Evolutionary conservation across 441 rosid genomes (phyloP).

Genomic region (Flueggea neowawraea): DNA sequence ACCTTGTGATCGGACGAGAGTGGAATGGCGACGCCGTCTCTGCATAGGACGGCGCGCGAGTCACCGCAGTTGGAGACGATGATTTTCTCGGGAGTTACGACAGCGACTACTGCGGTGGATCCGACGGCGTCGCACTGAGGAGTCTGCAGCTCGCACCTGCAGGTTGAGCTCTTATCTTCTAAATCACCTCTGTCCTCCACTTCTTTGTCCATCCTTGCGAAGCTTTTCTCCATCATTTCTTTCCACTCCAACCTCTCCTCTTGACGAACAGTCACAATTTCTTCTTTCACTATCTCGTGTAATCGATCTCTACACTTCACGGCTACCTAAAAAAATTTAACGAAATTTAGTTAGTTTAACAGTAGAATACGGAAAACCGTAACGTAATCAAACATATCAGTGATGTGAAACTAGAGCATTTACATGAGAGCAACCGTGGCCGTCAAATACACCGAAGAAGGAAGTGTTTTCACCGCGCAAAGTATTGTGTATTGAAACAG

Average conservation of each 20-base stretch:
- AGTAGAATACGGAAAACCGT: no score
- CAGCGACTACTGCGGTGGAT: conserved; percentile 83
- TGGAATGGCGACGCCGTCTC: conserved; percentile 65
- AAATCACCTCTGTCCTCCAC: conserved; percentile 32
- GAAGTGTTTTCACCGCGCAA: conserved; percentile 17
- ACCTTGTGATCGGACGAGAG: conserved; percentile 92
- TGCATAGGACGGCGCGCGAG: conserved; percentile 88
- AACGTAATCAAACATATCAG: no score
- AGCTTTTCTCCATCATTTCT: conserved; percentile 56
- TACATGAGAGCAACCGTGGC: conserved; percentile 99
- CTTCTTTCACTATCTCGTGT: conserved; percentile 66
- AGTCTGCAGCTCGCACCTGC: conserved; percentile 78
- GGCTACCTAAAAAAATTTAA: conserved; percentile 52
- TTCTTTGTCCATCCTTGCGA: conserved; percentile 66
- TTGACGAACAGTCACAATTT: conserved; percentile 18
- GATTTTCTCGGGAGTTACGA: conserved; percentile 65
- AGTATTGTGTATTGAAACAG: conserved; percentile 58
- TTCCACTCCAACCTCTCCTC: conserved; percentile 41
- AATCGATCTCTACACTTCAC: conserved; percentile 69
- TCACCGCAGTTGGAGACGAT: conserved; percentile 88
- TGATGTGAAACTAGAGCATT: not conserved
- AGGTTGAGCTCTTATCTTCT: conserved; percentile 21
- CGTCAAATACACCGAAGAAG: conserved; percentile 82
- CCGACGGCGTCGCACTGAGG: conserved; percentile 95
- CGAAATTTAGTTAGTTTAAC: not conserved